These are phyloP conservation scores for Saturnispora halmiae DNA, from an alignment of 805 yeast genomes.

Conservation along the genomic window DNA sequence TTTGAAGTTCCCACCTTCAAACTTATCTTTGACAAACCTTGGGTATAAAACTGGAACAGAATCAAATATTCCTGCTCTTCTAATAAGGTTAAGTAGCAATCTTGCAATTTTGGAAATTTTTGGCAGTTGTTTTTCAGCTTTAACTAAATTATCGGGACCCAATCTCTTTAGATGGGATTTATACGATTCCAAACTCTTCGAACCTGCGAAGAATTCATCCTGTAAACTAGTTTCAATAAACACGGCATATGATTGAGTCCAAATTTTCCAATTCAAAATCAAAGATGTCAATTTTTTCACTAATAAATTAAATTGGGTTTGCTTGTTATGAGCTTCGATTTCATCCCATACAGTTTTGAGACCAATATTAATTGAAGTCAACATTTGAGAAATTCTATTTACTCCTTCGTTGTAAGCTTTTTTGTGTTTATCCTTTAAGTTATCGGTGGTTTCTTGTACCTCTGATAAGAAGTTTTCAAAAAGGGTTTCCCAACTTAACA, in stretches of 20 bases:
- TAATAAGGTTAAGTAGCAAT: background rate
- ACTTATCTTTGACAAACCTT: constrained; percentile 53
- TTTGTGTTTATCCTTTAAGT: constrained; percentile 42
- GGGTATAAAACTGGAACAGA: constrained; percentile 56
- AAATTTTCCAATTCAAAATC: constrained; percentile 54
- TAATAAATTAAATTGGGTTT: constrained; percentile 38
- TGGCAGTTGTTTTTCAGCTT: constrained; percentile 1
- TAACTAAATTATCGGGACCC: constrained; percentile 1
- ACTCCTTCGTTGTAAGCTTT: constrained; percentile 46
- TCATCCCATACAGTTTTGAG: constrained; percentile 47
- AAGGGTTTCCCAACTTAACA: constrained; percentile 51
- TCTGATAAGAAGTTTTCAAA: constrained; percentile 39
- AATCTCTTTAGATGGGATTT: background rate
- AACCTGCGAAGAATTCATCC: background rate
- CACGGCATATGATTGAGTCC: constrained; percentile 52
- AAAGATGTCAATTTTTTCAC: constrained; percentile 45
- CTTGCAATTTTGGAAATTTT: background rate
- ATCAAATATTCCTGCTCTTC: too few relatives aligned
- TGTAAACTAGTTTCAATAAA: background rate
- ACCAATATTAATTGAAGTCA: constrained; percentile 44
- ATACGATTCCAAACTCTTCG: background rate
- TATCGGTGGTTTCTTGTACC: constrained; percentile 40
- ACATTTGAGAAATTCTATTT: constrained; percentile 43
- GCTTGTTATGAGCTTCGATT: constrained; percentile 37
- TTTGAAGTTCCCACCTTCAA: constrained; percentile 74